Evolutionary conservation across 2,329 filamentous ascomycete genomes (phyloP).

Genomic region (Fonsecaea pedrosoi): DNA sequence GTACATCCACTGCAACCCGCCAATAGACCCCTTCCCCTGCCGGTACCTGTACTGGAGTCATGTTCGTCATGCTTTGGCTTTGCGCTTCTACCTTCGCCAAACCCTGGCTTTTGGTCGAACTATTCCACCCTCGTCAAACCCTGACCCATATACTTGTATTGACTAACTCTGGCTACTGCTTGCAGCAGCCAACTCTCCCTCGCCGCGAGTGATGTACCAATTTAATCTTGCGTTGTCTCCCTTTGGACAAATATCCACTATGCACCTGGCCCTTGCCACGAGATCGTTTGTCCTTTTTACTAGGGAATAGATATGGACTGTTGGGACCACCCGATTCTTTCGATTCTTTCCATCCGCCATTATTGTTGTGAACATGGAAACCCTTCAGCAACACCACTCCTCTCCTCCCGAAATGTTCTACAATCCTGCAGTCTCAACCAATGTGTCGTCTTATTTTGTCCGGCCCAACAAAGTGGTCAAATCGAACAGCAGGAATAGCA

Average conservation of each 20-base stretch:
- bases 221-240: slow-evolving; percentile 34
- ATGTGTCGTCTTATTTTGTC: slow-evolving; percentile 34
- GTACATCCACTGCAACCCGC: slow-evolving; percentile 13
- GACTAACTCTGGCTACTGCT: slow-evolving; percentile 24
- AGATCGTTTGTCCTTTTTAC: slow-evolving; percentile 8
- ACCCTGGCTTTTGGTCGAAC: slow-evolving; percentile 19
- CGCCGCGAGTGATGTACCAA: slow-evolving; percentile 30
- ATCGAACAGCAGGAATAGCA: slow-evolving; percentile 37
- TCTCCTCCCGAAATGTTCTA: slow-evolving; percentile 16
- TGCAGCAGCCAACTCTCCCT: slow-evolving; percentile 3
- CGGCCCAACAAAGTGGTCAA: slow-evolving; percentile 38
- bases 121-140: slow-evolving; percentile 14
- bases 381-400: slow-evolving; percentile 24
- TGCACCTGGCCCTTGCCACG: slow-evolving; percentile 6
- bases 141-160: slow-evolving; percentile 27
- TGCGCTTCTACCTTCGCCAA: slow-evolving; percentile 13
- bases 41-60: slow-evolving; percentile 19
- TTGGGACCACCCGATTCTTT: slow-evolving; percentile 13
- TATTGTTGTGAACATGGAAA: slow-evolving; percentile 21
- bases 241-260: slow-evolving; percentile 23
- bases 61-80: slow-evolving; percentile 25
- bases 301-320: slow-evolving; percentile 30
- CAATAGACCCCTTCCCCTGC: slow-evolving; percentile 13
- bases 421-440: slow-evolving; percentile 24
- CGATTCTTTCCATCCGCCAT: slow-evolving; percentile 5